These are phyloP conservation scores for Noccaea caerulescens DNA, from an alignment of 345 rosid species.

Conservation along the genomic window DNA sequence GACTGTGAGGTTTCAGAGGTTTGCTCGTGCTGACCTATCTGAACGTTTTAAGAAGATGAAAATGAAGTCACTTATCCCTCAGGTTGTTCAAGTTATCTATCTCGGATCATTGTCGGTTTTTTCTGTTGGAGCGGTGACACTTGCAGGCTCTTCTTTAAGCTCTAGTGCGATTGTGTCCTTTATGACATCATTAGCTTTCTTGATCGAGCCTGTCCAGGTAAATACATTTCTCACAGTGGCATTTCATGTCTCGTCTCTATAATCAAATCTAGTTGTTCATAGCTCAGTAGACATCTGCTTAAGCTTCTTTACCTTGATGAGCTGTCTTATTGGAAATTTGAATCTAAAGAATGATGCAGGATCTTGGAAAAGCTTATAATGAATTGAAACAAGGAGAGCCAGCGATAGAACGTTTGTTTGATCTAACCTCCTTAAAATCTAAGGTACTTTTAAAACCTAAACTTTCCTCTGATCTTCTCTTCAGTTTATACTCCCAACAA, in stretches of 20 bases:
- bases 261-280: not conserved
- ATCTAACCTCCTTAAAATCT: slow-evolving; percentile 58
- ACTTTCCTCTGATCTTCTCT: slow-evolving; percentile 15
- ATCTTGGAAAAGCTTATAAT: slow-evolving; percentile 87
- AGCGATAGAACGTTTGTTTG: slow-evolving; percentile 81
- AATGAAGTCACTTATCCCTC: slow-evolving; percentile 92
- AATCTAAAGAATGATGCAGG: slow-evolving; percentile 59
- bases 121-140: slow-evolving; percentile 70
- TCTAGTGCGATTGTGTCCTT: slow-evolving; percentile 74
- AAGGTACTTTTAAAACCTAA: slow-evolving; percentile 51
- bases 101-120: slow-evolving; percentile 70
- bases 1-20: slow-evolving; percentile 70
- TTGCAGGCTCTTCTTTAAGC: slow-evolving; percentile 68
- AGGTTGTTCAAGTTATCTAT: slow-evolving; percentile 71
- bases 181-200: slow-evolving; percentile 72
- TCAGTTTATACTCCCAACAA: not conserved
- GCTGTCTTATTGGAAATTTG: slow-evolving; percentile 48
- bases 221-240: slow-evolving; percentile 17
- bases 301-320: not conserved
- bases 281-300: not conserved
- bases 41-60: slow-evolving; percentile 74
- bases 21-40: slow-evolving; percentile 67
- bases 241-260: not conserved
- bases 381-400: slow-evolving; percentile 98
- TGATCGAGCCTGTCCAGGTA: slow-evolving; percentile 95